Evolutionary conservation across 768 basidiomycete species (phyloP), one percentile per base, ranked within the genome.

Genomic region (Nidula microcarpa): DNA sequence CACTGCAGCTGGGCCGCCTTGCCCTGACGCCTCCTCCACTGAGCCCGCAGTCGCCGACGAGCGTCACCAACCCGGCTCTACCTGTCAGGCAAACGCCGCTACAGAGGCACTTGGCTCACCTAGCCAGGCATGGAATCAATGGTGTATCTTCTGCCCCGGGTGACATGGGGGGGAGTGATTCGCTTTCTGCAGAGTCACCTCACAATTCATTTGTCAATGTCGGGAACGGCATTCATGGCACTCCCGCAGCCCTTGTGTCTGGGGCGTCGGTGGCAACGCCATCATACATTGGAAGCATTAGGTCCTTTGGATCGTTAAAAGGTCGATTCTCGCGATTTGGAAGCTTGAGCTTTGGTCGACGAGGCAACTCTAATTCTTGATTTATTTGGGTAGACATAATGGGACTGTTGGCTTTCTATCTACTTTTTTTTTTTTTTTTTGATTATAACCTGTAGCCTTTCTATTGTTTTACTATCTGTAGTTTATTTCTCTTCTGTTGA

Each of bases 91-190:
- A 85, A 59, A 91, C 91, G 0, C 87, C 87, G 2, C 72, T 94
- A 16, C 90, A 92, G 58, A 78, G 87, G 14, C 87, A 91, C 56
- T 77, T 93, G 0, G 91, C 90, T 5, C 86, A 92, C 57, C 76
- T 94, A 5, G 83, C 91, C 14, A 79, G 88, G 30, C 89, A 93
- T 62, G 91, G 91, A 8, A 87, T 94, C 67, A 86, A 84, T 44
- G 90, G 87, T 1, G 85, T 94, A 5, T 80, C 90, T 30, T 89
- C 87, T 1, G 87, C 87, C 6, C 89, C 88, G 36, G 83, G 82
- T 3, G 89, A 90, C 43, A 70, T 69, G 36, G 73, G 72, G 4
- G 81, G 76, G 1, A 79, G 76, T 54, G 86, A 86, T 62, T 79
- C 81, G 2, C 65, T 85, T 17, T 86, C 84, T 6, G 75, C 73